These are phyloP conservation scores for Chlamydomonas asymmetrica DNA, from an alignment of 139 green algal genomes.

Conservation along the genomic window DNA sequence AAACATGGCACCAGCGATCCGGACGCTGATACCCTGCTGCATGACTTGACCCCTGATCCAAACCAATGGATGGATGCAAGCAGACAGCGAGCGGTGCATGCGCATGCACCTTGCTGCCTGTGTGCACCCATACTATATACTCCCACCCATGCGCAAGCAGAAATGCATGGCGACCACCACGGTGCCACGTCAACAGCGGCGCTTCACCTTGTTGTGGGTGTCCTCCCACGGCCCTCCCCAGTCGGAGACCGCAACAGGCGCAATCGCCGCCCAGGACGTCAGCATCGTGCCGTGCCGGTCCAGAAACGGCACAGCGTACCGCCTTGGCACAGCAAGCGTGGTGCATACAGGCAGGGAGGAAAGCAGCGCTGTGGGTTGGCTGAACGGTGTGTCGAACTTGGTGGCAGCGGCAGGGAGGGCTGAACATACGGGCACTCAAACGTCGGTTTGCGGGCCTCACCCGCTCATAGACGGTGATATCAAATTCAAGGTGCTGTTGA, in stretches of 20 bases:
- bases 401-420: too few species aligned
- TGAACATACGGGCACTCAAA: too few species aligned
- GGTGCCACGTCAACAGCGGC: not conserved
- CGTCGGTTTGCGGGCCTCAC: constrained; percentile 19
- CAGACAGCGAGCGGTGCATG: not conserved
- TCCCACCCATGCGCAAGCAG: not conserved
- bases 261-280: constrained; percentile 31
- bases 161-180: not conserved
- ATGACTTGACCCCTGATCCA: not conserved
- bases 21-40: not conserved
- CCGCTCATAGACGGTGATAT: constrained; percentile 46
- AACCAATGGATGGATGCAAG: not conserved
- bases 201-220: constrained; percentile 19
- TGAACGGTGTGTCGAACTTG: too few species aligned
- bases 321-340: too few species aligned
- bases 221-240: constrained; percentile 45
- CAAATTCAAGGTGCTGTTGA: constrained; percentile 23
- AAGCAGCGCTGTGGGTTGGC: too few species aligned
- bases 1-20: too few species aligned
- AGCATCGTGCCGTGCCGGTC: constrained; percentile 43
- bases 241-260: constrained; percentile 35
- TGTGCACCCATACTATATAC: not conserved
- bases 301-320: constrained; percentile 45
- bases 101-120: not conserved
- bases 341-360: too few species aligned